Evolutionary conservation across 164 flowering plant species (phyloP).

Genomic region (Piper longum): DNA sequence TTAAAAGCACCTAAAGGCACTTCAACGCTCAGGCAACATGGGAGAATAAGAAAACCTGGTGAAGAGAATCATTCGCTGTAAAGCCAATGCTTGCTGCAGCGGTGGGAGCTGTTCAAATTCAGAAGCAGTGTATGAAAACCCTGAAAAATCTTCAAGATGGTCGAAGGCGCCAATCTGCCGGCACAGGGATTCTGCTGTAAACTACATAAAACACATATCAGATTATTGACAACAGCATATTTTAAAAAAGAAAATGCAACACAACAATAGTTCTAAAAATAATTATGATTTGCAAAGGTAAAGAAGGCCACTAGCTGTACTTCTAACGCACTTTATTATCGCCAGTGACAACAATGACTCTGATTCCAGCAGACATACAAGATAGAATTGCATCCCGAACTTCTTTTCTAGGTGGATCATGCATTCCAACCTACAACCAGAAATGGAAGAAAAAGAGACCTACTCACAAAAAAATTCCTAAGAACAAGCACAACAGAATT

Average conservation of each 20-base stretch:
- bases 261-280: conserved; percentile 3
- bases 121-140: conserved; percentile 83
- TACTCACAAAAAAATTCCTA: too few species aligned
- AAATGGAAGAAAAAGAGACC: background rate
- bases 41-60: conserved; percentile 41
- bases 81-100: conserved; percentile 60
- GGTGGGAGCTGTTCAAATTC: conserved; percentile 96
- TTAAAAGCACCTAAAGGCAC: too few species aligned
- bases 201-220: conserved; percentile 24
- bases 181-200: conserved; percentile 90
- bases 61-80: conserved; percentile 86
- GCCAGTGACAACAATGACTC: conserved; percentile 96
- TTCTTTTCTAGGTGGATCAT: conserved; percentile 97
- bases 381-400: conserved; percentile 82
- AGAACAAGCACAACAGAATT: background rate
- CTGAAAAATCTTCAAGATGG: conserved; percentile 67
- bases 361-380: conserved; percentile 96
- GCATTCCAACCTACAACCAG: conserved; percentile 78
- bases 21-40: background rate
- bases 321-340: conserved; percentile 75
- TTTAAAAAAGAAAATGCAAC: background rate
- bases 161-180: conserved; percentile 84
- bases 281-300: background rate
- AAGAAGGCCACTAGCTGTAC: background rate
- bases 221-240: background rate